Evolutionary conservation across 192 early-diverging fungal species (phyloP), one percentile per base, ranked within the genome.

Genomic region (Coemansia sp.): DNA sequence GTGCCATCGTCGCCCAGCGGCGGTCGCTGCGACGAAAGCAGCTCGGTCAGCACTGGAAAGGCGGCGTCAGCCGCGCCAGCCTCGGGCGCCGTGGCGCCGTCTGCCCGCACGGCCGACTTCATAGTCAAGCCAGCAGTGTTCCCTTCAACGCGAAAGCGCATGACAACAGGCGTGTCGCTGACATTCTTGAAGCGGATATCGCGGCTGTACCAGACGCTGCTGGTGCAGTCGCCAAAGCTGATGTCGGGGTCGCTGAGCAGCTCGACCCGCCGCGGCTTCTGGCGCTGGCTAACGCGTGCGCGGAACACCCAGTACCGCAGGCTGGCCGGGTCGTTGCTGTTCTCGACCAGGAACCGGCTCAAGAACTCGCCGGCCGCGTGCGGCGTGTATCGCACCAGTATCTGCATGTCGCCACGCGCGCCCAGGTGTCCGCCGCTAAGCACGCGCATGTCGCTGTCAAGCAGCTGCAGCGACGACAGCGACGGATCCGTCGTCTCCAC

Each of bases 211-310:
- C 92, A 91, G n/a, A 81, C 62, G n/a, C 95, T 95, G 35, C 92
- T 90, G 59, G 84, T 87, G 65, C 94, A 95, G 61, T 97, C 93
- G 35, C 93, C 93, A 83, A 98, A 98, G 67, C 97, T 93, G 23
- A 98, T 70, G 31, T 80, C 67, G 8, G 57, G 33, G 78, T 74
- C 65, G 74, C 90, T 28, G 83, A 89, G 60, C 82, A 88, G 69
- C 85, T 90, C 50, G 19, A 72, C 56, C 86, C 84, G 9, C 83
- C 77, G 46, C 87, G 69, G 18, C 85, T 83, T 67, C 89, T 69
- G 63, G 28, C 92, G 71, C 93, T 91, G 60, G 82, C 80, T 60
- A 79, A 79, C 32, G 80, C 88, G 25, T 0, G 94, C 94, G 56
- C 93, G 89, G 33, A 97, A 85, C 12, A 83, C 84, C 43, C 86